phyloP scores from a whole-genome alignment of 1,284 basidiomycete species.

The Ceratobasidium sp. region DNA sequence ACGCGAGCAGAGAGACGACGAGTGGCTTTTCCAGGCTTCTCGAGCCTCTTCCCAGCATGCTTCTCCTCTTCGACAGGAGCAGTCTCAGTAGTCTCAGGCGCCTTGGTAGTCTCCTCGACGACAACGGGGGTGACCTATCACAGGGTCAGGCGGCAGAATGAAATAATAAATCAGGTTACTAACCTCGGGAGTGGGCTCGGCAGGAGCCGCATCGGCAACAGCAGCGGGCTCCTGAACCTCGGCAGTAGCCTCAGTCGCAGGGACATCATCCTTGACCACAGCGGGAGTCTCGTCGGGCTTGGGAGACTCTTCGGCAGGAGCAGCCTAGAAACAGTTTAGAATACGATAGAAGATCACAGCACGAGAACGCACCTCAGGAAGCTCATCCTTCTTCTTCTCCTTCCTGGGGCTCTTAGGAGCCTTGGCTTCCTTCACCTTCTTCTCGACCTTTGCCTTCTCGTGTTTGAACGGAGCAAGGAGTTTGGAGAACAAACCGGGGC shows the following conservation, averaged over 20 bases:
- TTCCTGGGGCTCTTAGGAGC: constrained; percentile 58
- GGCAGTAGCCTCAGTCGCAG: constrained; percentile 53
- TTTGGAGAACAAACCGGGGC: constrained; percentile 75
- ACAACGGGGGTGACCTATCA: constrained; percentile 42
- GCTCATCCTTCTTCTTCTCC: constrained; percentile 56
- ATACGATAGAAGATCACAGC: not conserved
- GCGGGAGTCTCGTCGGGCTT: constrained; percentile 43
- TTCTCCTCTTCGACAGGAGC: constrained; percentile 26
- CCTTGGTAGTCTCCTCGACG: constrained; percentile 50
- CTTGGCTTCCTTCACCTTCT: constrained; percentile 64
- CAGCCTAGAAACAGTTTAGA: constrained; percentile 32
- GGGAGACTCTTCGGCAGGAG: constrained; percentile 51
- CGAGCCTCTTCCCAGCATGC: constrained; percentile 42
- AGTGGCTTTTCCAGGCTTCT: constrained; percentile 67
- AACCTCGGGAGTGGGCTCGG: constrained; percentile 42
- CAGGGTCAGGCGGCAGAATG: no score
- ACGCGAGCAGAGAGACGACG: constrained; percentile 82
- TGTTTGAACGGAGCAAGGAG: constrained; percentile 75
- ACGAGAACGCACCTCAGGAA: constrained; percentile 24
- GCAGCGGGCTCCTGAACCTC: constrained; percentile 57
- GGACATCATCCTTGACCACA: constrained; percentile 53
- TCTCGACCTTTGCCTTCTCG: constrained; percentile 62
- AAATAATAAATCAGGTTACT: no score
- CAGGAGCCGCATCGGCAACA: constrained; percentile 55
- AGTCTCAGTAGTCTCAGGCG: constrained; percentile 37